Evolutionary conservation across 2,329 filamentous ascomycete genomes (phyloP).

Genomic region (Monilinia fructigena): DNA sequence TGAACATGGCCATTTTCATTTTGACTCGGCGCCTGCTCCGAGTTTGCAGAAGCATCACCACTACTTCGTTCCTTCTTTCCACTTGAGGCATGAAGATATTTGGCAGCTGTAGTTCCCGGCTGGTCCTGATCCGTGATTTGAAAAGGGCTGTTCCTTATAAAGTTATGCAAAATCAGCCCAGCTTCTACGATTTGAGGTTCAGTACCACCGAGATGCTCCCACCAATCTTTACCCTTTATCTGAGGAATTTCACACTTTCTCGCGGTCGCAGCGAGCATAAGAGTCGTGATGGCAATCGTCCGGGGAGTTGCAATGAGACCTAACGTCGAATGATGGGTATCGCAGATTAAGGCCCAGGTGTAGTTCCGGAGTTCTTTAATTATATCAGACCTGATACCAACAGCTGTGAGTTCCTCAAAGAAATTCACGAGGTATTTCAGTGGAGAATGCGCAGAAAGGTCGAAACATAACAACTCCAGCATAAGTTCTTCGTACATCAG

Average conservation of each 20-base stretch:
- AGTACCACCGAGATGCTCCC: constrained; percentile 72
- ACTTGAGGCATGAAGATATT: constrained; percentile 22
- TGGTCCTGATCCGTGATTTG: constrained; percentile 16
- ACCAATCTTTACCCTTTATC: constrained; percentile 77
- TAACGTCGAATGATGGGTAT: constrained; percentile 79
- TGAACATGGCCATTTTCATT: constrained; percentile 19
- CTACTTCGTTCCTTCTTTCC: constrained; percentile 12
- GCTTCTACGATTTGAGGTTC: constrained; percentile 69
- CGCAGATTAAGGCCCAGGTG: constrained; percentile 92
- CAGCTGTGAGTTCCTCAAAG: constrained; percentile 68
- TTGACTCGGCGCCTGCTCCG: not conserved
- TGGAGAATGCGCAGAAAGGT: constrained; percentile 85
- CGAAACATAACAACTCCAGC: constrained; percentile 89
- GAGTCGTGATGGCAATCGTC: constrained; percentile 78
- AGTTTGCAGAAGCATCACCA: not conserved
- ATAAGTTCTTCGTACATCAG: constrained; percentile 89
- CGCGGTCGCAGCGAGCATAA: constrained; percentile 83
- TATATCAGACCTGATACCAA: constrained; percentile 56
- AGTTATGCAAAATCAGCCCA: constrained; percentile 70
- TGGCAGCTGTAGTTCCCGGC: constrained; percentile 14
- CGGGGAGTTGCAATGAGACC: constrained; percentile 77
- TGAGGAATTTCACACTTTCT: constrained; percentile 71
- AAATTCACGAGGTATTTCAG: constrained; percentile 83
- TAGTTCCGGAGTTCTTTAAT: constrained; percentile 74
- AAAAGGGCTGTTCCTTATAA: constrained; percentile 63